Base-by-base conservation (phyloP, 106 monocot genomes). In the Xerophyta viscosa region DNA sequence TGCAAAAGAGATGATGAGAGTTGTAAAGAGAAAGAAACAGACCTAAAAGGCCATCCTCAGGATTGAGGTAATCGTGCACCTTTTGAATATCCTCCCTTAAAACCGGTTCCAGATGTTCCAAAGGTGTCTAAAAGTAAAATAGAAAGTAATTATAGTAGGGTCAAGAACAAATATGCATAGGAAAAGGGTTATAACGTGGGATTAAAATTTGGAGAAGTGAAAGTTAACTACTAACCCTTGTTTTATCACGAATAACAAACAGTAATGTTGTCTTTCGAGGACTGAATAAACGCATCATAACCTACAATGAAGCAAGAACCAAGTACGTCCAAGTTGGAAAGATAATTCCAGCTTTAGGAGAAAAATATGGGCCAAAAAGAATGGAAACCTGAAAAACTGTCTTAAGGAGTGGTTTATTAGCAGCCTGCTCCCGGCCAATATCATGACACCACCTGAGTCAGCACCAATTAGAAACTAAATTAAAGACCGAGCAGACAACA, bases 201-300 rank as follows among this genome's bases (percentile, higher is more conserved):
- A n/a, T n/a, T n/a, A n/a, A n/a, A n/a, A n/a, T n/a, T n/a, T n/a
- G n/a, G n/a, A 14, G 4, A 49, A 22, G 13, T 6, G 21, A 41
- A 23, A 56, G 26, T 8, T 39, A 20, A 41, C 44, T 52, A 20
- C 55, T 48, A 41, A 77, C 82, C 82, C 73, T 82, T 18, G 77
- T 82, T 73, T 82, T 77, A 57, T 82, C 82, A 59, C 82, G 82
- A 52, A 82, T 73, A 46, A 82, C 82, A 82, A 82, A 73, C 2
- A 82, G 52, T 29, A 82, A 61, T 18, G 73, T 82, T 46, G 82
- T 77, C 45, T 77, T 82, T 21, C 77, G 77, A 46, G 73, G 77
- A 52, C 61, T 82, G 41, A 82, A 82, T 19, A 82, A 62, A n/a
- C 72, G 82, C 73, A 77, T 72, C 82, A 82, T 82, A 39, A 69